phyloP scores from a whole-genome alignment of 176 grass and related monocot genomes.

The Tuctoria greenei region DNA sequence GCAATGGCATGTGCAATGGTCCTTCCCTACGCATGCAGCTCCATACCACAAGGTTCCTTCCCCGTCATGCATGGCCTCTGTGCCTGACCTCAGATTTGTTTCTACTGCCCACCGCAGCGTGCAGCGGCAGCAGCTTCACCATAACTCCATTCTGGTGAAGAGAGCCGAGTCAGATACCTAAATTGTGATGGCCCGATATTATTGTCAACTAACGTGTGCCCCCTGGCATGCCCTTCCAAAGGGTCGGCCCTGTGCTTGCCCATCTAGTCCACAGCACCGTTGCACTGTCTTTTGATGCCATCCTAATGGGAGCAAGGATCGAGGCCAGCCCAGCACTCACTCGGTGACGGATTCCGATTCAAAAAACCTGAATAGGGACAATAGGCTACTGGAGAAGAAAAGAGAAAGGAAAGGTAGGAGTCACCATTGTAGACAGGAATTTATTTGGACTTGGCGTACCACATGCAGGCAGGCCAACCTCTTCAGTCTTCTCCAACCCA shows the following conservation, averaged over 20 bases:
- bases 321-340: conserved; percentile 26
- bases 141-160: conserved; percentile 40
- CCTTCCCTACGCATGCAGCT: conserved; percentile 26
- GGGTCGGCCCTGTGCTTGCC: conserved; percentile 40
- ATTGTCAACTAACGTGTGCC: conserved; percentile 52
- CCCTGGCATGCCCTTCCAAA: conserved; percentile 60
- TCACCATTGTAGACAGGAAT: conserved; percentile 36
- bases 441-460: conserved; percentile 34
- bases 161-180: conserved; percentile 43
- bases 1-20: conserved; percentile 36
- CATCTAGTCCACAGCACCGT: conserved; percentile 52
- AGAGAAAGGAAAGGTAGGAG: conserved; percentile 23
- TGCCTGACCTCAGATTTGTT: conserved; percentile 55
- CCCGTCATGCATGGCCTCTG: conserved; percentile 28
- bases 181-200: conserved; percentile 49
- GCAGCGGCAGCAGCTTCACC: conserved; percentile 17
- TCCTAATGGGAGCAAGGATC: conserved; percentile 38
- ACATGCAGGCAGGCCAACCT: conserved; percentile 36
- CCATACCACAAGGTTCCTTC: conserved; percentile 35
- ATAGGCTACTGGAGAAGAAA: conserved; percentile 31
- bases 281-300: conserved; percentile 38
- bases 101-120: conserved; percentile 14
- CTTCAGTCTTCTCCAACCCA: conserved; percentile 8
- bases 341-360: conserved; percentile 18
- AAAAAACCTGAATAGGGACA: conserved; percentile 30